These are phyloP conservation scores for Petasospora rhodanensis DNA, from an alignment of 1,139 yeast species.

Conservation along the genomic window DNA sequence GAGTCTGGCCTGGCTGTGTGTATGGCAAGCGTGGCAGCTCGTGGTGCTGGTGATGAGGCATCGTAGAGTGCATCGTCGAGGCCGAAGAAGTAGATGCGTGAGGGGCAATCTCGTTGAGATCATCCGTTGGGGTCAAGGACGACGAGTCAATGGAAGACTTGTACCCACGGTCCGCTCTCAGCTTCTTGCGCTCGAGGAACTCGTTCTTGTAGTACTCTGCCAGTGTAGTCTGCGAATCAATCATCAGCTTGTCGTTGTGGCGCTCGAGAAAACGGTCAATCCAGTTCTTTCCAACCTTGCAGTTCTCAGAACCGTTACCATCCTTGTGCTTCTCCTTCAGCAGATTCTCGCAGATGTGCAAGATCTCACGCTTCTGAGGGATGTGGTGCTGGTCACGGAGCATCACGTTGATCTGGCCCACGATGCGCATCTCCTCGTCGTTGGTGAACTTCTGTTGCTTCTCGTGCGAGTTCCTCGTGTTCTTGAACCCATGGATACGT, in stretches of 20 bases:
- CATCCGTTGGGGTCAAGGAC: slow-evolving; percentile 1
- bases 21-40: too few relatives aligned
- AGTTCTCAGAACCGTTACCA: background rate
- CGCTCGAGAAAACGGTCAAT: slow-evolving; percentile 26
- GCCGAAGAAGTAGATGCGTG: slow-evolving; percentile 3
- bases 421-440: slow-evolving; percentile 23
- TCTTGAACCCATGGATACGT: slow-evolving; percentile 26
- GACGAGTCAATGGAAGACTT: slow-evolving; percentile 6
- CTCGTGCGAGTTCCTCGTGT: slow-evolving; percentile 25
- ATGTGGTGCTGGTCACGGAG: slow-evolving; percentile 18
- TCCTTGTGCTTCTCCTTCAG: slow-evolving; percentile 19
- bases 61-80: too few relatives aligned
- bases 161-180: slow-evolving; percentile 19
- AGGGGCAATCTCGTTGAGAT: too few relatives aligned
- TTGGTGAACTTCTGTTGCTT: slow-evolving; percentile 27
- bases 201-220: slow-evolving; percentile 26
- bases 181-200: slow-evolving; percentile 22
- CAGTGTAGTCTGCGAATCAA: slow-evolving; percentile 17
- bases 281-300: slow-evolving; percentile 27
- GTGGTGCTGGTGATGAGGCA: too few relatives aligned
- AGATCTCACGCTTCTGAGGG: slow-evolving; percentile 23
- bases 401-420: slow-evolving; percentile 17
- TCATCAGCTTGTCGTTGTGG: slow-evolving; percentile 24
- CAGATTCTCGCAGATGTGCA: slow-evolving; percentile 21
- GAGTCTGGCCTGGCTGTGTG: too few relatives aligned